Conservation (phyloP, 1,139 yeast genomes). For the Meyerozyma carpophila region DNA sequence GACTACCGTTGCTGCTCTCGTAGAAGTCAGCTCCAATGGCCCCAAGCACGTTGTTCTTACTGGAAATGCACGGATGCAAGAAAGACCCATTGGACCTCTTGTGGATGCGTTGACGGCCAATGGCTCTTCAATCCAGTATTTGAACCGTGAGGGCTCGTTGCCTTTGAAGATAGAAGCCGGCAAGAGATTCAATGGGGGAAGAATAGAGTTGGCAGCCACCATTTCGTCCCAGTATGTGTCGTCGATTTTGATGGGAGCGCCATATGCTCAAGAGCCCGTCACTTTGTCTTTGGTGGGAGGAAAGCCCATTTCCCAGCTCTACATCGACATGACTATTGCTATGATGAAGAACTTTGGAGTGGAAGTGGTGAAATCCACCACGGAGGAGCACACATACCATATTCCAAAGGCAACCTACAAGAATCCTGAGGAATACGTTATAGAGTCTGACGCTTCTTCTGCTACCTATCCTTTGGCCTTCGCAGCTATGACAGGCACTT, state of each 20-base stretch:
- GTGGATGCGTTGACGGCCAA: slow-evolving; percentile 84
- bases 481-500: slow-evolving; percentile 96
- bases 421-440: slow-evolving; percentile 79
- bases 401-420: slow-evolving; percentile 79
- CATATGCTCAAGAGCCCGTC: slow-evolving; percentile 85
- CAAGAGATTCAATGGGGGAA: slow-evolving; percentile 77
- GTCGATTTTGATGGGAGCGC: slow-evolving; percentile 95
- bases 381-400: slow-evolving; percentile 78
- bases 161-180: slow-evolving; percentile 76
- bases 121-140: slow-evolving; percentile 70
- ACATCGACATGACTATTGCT: slow-evolving; percentile 94
- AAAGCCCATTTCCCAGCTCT: slow-evolving; percentile 91
- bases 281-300: slow-evolving; percentile 90
- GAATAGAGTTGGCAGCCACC: slow-evolving; percentile 91
- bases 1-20: slow-evolving; percentile 86
- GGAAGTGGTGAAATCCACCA: slow-evolving; percentile 60
- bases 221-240: slow-evolving; percentile 97
- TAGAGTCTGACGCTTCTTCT: slow-evolving; percentile 98
- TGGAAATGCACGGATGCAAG: slow-evolving; percentile 96
- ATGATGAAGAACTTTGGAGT: slow-evolving; percentile 94
- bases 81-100: slow-evolving; percentile 94
- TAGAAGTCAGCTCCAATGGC: slow-evolving; percentile 30
- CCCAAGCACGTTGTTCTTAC: slow-evolving; percentile 59
- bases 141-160: slow-evolving; percentile 74
- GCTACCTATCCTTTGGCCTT: slow-evolving; percentile 97